Evolutionary conservation across 805 yeast genomes (phyloP), one percentile per base, ranked within the genome.

Genomic region (Kazachstania viticola): DNA sequence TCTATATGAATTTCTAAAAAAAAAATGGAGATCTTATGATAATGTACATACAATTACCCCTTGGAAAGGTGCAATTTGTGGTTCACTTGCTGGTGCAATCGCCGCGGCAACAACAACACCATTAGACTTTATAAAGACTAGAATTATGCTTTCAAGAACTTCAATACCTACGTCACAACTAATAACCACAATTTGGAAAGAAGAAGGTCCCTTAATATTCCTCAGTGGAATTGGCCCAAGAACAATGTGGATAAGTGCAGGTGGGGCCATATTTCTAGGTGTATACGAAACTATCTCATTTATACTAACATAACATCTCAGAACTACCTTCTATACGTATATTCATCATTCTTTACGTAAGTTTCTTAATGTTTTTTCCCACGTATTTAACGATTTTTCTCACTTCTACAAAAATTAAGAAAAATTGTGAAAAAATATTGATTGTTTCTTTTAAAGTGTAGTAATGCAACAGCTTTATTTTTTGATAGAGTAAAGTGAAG

Each of bases 181-280:
- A 36, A 71, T 78, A 2, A 57, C 49, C 21, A 64, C 60, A 9
- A 67, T 87, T 30, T 55, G 66, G n/a, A 51, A 49, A 14, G 85
- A 80, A 34, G 95, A 85, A 51, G 96, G 96, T 0, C 59, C 63
- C 25, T 43, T 51, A 6, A 84, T 79, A 1, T 84, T 91, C 42
- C 70, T 73, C 51, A 70, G 70, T 30, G 99, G 99, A 11, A 67
- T 88, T 17, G 96, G 94, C 1, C 97, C 99, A 4, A 69, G 99
- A 54, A 87, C 96, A 0, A 66, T 81, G 73, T 91, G 98, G 98
- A 88, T 91, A 35, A 78, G 94, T 60, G 91, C 94, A 4, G 99
- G 99, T 14, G 99, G 99, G 18, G 95, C 97, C 13, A 85, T 93
- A 13, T 91, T 93, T 62, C 63, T 91, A 35, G 99, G 99, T 4